Evolutionary conservation across 2,329 filamentous ascomycete genomes (phyloP), one percentile per base, ranked within the genome.

Genomic region (Aspergillus terreus): DNA sequence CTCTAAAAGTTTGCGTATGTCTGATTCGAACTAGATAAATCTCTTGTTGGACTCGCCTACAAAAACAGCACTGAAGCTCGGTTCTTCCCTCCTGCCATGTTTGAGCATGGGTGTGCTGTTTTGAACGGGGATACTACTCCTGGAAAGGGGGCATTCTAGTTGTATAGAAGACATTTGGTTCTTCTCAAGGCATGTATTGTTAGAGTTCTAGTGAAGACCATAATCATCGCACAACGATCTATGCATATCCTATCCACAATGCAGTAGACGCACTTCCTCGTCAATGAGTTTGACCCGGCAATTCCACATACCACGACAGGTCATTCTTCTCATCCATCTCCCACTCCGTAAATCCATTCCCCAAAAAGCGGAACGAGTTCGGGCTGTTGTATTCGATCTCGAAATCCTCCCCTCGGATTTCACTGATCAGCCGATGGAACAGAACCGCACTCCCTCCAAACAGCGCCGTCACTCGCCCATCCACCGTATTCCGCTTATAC

Each of bases 281-380:
- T 30, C 27, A 36, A 21, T 12, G 44, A 33, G 17, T 35, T n/a
- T 46, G 4, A 23, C 44, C 48, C 19, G 52, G 52, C 41, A 54
- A 35, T 42, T 57, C 55, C 15, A 57, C 52, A 53, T 66, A 65
- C 61, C 62, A 66, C 19, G 61, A 53, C 56, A 66, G 47, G 55
- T 65, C 63, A 54, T 46, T 57, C 21, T 54, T 49, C 25, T 58
- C 55, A 14, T 64, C 53, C 41, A 60, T 46, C 55, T 66, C 63
- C 46, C 60, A 64, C 45, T 54, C 58, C 33, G 74, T 74, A 54
- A 75, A 73, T 1, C 77, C 76, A 60, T 78, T 78, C 0, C 76
- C 77, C 74, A 79, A 71, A 55, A 78, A 78, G 23, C 70, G 53
- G 57, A 75, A 79, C 14, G 68, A 63, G 58, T 79, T 79, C n/a